Evolutionary conservation across 164 flowering plant species (phyloP).

Genomic region (Stephania yunnanensis): DNA sequence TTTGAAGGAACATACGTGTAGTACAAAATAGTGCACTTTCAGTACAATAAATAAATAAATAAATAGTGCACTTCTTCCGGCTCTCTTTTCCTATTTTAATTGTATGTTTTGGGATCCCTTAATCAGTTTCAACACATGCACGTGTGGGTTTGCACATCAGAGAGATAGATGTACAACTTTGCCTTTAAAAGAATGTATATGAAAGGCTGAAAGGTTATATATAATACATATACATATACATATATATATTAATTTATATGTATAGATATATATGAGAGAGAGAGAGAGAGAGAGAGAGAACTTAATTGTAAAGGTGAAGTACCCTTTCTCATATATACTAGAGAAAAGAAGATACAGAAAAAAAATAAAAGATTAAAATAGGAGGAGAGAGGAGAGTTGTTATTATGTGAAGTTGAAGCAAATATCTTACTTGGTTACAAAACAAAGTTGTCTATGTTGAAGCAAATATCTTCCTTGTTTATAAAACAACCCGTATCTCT

Average conservation of each 20-base stretch:
- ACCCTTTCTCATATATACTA: background rate
- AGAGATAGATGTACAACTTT: too few relatives aligned
- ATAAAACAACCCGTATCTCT: background rate
- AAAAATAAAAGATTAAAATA: background rate
- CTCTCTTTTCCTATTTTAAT: too few relatives aligned
- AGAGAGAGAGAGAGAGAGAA: too few relatives aligned
- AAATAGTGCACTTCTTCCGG: background rate
- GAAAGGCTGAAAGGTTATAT: too few relatives aligned
- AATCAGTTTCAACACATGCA: background rate
- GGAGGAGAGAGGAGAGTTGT: slow-evolving; percentile 11
- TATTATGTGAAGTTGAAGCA: slow-evolving; percentile 54
- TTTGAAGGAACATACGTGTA: background rate
- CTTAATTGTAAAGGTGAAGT: background rate
- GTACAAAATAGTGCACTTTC: background rate
- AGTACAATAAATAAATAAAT: too few relatives aligned
- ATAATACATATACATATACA: too few relatives aligned
- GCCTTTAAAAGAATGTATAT: too few relatives aligned
- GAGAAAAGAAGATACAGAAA: background rate
- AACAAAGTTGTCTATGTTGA: slow-evolving; percentile 6
- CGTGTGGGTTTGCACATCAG: background rate
- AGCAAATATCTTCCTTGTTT: slow-evolving; percentile 19
- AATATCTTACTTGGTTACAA: slow-evolving; percentile 17
- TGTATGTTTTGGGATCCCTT: too few relatives aligned
- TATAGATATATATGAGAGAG: background rate
- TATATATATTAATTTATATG: too few relatives aligned